These are phyloP conservation scores for Sporothrix protearum DNA, from an alignment of 2,329 filamentous ascomycete genomes.

Conservation along the genomic window DNA sequence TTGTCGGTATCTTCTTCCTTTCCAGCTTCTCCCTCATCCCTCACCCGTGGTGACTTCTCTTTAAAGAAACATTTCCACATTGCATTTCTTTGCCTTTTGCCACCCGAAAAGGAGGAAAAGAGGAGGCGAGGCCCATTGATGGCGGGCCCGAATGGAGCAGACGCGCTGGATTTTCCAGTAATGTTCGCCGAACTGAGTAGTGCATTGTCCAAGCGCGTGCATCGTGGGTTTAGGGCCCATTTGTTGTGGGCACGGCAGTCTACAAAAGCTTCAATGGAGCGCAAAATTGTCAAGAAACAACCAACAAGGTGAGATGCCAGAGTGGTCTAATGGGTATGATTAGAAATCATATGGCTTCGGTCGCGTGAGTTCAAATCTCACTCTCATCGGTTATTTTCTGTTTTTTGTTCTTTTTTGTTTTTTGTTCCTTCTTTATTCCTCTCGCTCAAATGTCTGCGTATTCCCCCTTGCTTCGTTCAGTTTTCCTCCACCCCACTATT, in stretches of 20 bases:
- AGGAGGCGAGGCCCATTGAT: background rate
- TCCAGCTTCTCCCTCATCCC: background rate
- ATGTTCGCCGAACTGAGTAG: no score
- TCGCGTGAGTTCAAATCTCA: background rate
- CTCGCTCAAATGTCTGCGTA: background rate
- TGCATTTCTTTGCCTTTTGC: background rate
- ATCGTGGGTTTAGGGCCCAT: background rate
- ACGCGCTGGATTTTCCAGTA: background rate
- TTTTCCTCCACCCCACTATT: background rate
- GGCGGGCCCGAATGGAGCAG: background rate
- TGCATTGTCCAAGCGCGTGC: background rate
- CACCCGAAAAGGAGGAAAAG: background rate
- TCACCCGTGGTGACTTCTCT: no score
- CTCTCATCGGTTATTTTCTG: conserved; percentile 16
- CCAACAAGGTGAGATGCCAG: conserved; percentile 24
- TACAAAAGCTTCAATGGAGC: conserved; percentile 5
- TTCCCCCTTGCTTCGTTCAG: background rate
- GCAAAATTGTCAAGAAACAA: background rate
- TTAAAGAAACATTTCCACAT: background rate
- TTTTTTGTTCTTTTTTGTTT: conserved; percentile 9
- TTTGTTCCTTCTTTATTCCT: background rate
- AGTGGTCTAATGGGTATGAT: conserved; percentile 20
- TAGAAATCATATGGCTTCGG: background rate
- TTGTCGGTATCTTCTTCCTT: background rate
- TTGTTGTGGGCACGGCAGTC: background rate